Conservation (phyloP, 495 filamentous ascomycete species). For the Aspergillus cristatus region DNA sequence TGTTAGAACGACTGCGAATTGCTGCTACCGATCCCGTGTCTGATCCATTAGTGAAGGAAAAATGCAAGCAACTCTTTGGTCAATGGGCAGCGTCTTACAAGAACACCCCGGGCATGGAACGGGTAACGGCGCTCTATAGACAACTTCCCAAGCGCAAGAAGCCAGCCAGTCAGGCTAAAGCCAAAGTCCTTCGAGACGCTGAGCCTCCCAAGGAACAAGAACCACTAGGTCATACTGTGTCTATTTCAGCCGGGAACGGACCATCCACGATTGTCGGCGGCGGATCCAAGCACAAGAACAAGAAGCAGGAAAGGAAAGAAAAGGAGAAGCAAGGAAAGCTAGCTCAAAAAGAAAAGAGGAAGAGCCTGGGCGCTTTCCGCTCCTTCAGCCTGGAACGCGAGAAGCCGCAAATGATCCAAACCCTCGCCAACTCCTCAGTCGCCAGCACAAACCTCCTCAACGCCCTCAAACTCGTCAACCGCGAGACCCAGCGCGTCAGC, state of each 20-base stretch:
- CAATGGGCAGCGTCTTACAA: conserved; percentile 84
- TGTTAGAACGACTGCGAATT: conserved; percentile 85
- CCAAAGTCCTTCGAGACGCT: conserved; percentile 72
- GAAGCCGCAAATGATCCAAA: conserved; percentile 70
- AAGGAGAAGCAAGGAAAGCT: conserved; percentile 31
- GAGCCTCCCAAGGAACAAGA: conserved; percentile 55
- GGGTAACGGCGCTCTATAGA: conserved; percentile 71
- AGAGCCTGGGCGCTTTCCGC: conserved; percentile 32
- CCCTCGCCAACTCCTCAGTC: conserved; percentile 76
- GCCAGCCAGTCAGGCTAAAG: conserved; percentile 58
- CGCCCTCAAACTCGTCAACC: conserved; percentile 80
- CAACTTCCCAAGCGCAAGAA: conserved; percentile 61
- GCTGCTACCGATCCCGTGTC: conserved; percentile 77
- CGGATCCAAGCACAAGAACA: conserved; percentile 30
- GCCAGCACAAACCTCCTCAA: conserved; percentile 88
- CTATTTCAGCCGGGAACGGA: conserved; percentile 31
- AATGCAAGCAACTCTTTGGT: conserved; percentile 76
- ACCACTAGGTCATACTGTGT: conserved; percentile 37
- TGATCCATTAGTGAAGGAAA: conserved; percentile 74
- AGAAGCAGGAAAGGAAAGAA: conserved; percentile 30
- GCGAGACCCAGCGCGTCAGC: conserved; percentile 79
- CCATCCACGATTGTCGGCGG: conserved; percentile 28
- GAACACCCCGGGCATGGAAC: conserved; percentile 67
- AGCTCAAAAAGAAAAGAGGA: conserved; percentile 20
- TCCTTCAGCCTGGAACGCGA: conserved; percentile 80